Percentiles rank a stretch among this genome's conserved stretches.
These are phyloP conservation scores for Orbilia oligospora DNA, from an alignment of 2,329 filamentous ascomycete genomes.

Conservation along the genomic window DNA sequence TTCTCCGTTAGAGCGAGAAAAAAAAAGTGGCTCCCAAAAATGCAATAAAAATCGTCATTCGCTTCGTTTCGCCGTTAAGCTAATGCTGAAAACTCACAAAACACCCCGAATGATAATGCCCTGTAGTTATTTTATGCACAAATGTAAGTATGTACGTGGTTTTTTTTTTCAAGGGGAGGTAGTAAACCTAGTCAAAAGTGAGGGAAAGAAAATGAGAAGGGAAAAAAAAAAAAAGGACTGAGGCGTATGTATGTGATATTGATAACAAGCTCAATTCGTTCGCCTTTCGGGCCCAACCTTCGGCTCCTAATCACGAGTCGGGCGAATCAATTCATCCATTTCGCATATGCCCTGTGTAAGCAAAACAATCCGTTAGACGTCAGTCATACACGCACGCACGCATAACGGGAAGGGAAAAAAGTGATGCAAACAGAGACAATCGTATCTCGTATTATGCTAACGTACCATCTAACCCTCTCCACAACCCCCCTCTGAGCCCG, in stretches of 20 bases:
- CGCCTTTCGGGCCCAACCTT: too few relatives aligned
- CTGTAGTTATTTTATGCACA: conserved; percentile 22
- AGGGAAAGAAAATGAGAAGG: neutral
- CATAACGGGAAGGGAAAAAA: neutral
- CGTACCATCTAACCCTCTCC: conserved; percentile 91
- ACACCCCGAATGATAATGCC: conserved; percentile 32
- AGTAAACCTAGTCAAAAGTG: neutral
- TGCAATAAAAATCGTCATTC: conserved; percentile 13
- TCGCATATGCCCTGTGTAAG: conserved; percentile 47
- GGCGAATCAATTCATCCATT: conserved; percentile 55
- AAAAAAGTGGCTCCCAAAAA: neutral
- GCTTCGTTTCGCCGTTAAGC: conserved; percentile 5
- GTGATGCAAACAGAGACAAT: conserved; percentile 15
- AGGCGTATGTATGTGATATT: neutral
- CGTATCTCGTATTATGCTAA: neutral
- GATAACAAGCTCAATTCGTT: neutral
- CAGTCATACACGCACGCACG: neutral
- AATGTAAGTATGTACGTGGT: neutral
- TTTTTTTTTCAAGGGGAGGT: neutral
- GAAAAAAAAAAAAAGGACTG: neutral
- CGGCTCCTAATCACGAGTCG: conserved; percentile 15
- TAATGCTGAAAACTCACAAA: conserved; percentile 34
- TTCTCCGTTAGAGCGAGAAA: conserved; percentile 1
- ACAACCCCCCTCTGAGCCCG: conserved; percentile 83
- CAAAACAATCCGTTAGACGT: neutral